Evolutionary conservation across 2,329 filamentous ascomycete genomes (phyloP).

Genomic region (Immersiporthe knoxdaviesiana): DNA sequence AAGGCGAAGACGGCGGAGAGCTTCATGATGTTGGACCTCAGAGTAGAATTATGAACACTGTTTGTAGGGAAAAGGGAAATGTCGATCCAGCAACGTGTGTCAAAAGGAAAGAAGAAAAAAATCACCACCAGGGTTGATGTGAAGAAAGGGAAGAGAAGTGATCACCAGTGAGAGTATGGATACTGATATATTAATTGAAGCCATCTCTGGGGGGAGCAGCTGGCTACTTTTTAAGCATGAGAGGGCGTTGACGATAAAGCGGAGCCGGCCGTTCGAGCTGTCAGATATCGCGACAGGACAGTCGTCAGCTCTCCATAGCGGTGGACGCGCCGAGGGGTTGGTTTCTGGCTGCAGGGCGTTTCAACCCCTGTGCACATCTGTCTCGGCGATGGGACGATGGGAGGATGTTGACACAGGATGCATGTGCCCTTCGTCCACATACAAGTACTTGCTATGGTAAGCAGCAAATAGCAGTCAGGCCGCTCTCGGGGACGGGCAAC

Average conservation of each 20-base stretch:
- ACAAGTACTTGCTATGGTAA: neutral
- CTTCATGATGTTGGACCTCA: constrained; percentile 14
- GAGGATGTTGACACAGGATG: constrained; percentile 5
- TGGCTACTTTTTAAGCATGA: constrained; percentile 5
- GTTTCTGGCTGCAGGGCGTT: constrained; percentile 1
- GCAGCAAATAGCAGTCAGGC: neutral
- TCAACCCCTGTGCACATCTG: constrained; percentile 16
- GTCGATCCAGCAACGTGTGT: constrained; percentile 19
- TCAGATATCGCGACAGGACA: constrained; percentile 1
- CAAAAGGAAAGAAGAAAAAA: neutral
- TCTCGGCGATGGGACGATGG: constrained; percentile 27
- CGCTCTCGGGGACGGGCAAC: neutral
- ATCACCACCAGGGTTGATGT: constrained; percentile 6
- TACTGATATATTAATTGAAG: neutral
- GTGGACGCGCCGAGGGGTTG: neutral
- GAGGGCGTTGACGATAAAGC: neutral
- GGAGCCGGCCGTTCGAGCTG: neutral
- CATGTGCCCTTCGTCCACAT: neutral
- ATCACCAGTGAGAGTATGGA: no score
- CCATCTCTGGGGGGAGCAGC: neutral
- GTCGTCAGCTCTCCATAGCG: constrained; percentile 15
- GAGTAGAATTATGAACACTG: constrained; percentile 8
- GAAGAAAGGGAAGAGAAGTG: no score
- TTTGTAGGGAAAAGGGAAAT: neutral
- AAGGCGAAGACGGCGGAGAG: constrained; percentile 18